These are phyloP conservation scores for Nicotiana tabacum DNA, from an alignment of 257 asterid species.

Conservation along the genomic window DNA sequence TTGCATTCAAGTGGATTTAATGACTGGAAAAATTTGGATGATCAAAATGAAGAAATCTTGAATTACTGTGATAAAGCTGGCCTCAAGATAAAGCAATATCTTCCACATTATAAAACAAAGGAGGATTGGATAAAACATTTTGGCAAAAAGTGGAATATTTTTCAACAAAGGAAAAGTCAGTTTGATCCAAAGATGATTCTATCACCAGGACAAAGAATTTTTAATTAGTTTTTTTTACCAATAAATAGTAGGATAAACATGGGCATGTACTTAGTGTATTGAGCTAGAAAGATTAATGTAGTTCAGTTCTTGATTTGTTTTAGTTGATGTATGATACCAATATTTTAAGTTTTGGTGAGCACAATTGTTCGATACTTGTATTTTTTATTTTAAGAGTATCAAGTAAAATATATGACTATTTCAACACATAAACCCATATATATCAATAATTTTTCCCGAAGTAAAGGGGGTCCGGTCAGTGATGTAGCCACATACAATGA, in stretches of 20 bases:
- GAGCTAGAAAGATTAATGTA: neutral
- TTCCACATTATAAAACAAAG: slow-evolving; percentile 39
- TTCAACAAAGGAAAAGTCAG: slow-evolving; percentile 28
- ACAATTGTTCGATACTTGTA: no score
- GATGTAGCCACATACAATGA: no score
- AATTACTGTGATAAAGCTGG: slow-evolving; percentile 31
- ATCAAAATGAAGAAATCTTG: slow-evolving; percentile 30
- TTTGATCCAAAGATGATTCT: slow-evolving; percentile 49
- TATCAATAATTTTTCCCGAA: no score
- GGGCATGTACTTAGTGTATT: neutral
- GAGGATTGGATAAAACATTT: slow-evolving; percentile 46
- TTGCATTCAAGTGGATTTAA: slow-evolving; percentile 27
- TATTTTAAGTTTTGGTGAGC: no score
- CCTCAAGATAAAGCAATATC: slow-evolving; percentile 41
- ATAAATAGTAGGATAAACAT: neutral
- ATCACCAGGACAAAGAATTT: slow-evolving; percentile 43
- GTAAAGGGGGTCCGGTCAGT: no score
- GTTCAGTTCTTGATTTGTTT: neutral
- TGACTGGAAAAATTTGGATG: slow-evolving; percentile 18
- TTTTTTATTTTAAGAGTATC: no score
- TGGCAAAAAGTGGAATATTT: slow-evolving; percentile 44
- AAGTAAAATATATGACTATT: no score
- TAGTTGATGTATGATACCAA: neutral
- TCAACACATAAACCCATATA: no score
- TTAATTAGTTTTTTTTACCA: slow-evolving; percentile 2